Base-by-base conservation (phyloP, 2,329 filamentous ascomycete species). In the Chaetomium strumarium region DNA sequence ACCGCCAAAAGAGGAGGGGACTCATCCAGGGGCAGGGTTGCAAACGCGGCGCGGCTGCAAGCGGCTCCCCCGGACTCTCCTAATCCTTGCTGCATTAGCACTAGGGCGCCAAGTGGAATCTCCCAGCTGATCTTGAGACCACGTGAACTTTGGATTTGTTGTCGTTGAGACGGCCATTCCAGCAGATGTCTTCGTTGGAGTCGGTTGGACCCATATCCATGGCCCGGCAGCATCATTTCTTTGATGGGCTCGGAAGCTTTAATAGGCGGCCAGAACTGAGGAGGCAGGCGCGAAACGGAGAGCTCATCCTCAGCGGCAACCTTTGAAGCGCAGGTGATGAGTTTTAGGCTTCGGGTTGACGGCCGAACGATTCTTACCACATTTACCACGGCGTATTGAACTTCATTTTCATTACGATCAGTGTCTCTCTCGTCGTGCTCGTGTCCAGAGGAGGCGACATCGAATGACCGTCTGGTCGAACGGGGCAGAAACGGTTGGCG, bases 51-150 rank as follows among this genome's bases (percentile, higher is more conserved):
- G 53, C 60, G 59, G 60, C 49, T 61, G 55, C 49, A 55, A 49
- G 53, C 57, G 59, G 60, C 53, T 61, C 57, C 55, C 56, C 61
- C 57, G 46, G 57, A 58, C 39, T 55, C 7, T 45, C 50, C 14
- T 38, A 31, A 37, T 24, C 53, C 49, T 29, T 34, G 49, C 37
- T 31, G 49, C 49, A 43, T 45, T n/a, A 20, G 33, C 39, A 24
- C 20, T 44, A n/a, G n/a, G 40, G 40, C 34, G 45, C 16, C 38
- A 20, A 46, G 33, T 39, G 44, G 46, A 49, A 56, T 47, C 30
- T 34, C 29, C 37, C 56, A 56, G 47, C 42, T 57, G 57, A 58
- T 52, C 49, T 44, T 44, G 36, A 29, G 24, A 53, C 57, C 57
- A 58, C 57, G 57, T 58, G 57, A 37, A 47, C 5, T 19, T 24